Percentiles rank a stretch among this genome's conserved stretches.
Conservation (phyloP, 495 filamentous ascomycete species). For the Neurospora sublineolata region DNA sequence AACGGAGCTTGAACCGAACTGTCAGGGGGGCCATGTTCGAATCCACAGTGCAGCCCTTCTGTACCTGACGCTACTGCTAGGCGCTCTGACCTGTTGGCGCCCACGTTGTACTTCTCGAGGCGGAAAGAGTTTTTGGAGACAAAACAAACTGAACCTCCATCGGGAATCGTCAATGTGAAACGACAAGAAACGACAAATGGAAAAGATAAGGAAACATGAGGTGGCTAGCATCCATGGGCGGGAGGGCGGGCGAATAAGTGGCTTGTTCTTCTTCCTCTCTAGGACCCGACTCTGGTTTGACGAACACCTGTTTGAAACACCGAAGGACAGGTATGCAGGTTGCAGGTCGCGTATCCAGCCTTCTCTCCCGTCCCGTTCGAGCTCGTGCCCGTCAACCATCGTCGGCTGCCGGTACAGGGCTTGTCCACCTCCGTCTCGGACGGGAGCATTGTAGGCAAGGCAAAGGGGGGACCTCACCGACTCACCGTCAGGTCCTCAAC, state of each 20-base stretch:
- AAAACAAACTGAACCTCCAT: too few relatives aligned
- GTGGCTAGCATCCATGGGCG: neutral
- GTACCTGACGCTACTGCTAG: neutral
- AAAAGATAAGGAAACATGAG: neutral
- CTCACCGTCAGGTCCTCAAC: neutral
- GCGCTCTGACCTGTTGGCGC: neutral
- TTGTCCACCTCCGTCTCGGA: neutral
- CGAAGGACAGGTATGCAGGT: neutral
- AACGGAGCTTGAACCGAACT: neutral
- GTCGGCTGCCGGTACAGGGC: neutral
- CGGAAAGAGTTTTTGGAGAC: neutral
- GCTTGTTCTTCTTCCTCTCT: neutral
- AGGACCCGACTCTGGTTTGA: neutral
- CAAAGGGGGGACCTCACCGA: neutral
- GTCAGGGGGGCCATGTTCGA: neutral
- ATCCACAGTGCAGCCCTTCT: neutral
- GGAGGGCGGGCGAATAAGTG: neutral
- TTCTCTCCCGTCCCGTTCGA: neutral
- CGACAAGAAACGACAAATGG: neutral
- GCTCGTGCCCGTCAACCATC: neutral
- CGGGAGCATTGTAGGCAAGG: neutral
- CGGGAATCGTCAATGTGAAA: neutral
- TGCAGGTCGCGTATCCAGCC: neutral
- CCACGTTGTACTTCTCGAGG: neutral
- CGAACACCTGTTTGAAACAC: neutral